phyloP scores from a whole-genome alignment of 2,329 filamentous ascomycete genomes.

The Alternaria gaisen region DNA sequence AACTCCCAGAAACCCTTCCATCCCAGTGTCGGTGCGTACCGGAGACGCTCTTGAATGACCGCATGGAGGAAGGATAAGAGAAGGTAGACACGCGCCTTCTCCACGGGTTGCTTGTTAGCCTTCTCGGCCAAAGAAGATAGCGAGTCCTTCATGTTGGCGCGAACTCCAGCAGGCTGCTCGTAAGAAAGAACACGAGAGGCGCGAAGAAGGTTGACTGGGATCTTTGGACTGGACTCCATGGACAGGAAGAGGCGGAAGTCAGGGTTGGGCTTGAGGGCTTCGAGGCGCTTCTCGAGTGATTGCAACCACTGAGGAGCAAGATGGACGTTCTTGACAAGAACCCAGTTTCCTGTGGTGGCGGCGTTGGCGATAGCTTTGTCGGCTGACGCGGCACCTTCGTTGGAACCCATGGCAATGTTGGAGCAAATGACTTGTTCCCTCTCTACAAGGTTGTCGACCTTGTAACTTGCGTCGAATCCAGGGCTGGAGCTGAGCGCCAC shows the following conservation, averaged over 20 bases:
- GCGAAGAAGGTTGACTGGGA: conserved; percentile 92
- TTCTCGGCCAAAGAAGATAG: conserved; percentile 81
- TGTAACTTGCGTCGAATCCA: conserved; percentile 98
- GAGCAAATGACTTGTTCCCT: conserved; percentile 83
- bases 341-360: conserved; percentile 91
- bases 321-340: conserved; percentile 98
- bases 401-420: conserved; percentile 99
- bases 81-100: conserved; percentile 88
- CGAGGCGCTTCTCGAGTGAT: conserved; percentile 95
- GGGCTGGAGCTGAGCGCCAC: conserved; percentile 93
- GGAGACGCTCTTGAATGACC: conserved; percentile 90
- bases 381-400: conserved; percentile 88
- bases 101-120: conserved; percentile 82
- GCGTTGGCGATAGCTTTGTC: conserved; percentile 96
- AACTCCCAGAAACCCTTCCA: conserved; percentile 99
- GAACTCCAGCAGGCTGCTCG: conserved; percentile 95
- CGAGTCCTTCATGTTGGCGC: conserved; percentile 98
- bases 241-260: conserved; percentile 96
- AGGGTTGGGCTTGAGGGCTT: conserved; percentile 89
- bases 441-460: conserved; percentile 94
- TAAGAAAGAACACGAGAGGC: conserved; percentile 96
- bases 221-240: conserved; percentile 97
- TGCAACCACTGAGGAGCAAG: conserved; percentile 95
- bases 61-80: conserved; percentile 94
- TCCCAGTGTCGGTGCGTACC: conserved; percentile 90